Evolutionary conservation across 1,284 basidiomycete genomes (phyloP).

Genomic region (Heliocybe sulcata): DNA sequence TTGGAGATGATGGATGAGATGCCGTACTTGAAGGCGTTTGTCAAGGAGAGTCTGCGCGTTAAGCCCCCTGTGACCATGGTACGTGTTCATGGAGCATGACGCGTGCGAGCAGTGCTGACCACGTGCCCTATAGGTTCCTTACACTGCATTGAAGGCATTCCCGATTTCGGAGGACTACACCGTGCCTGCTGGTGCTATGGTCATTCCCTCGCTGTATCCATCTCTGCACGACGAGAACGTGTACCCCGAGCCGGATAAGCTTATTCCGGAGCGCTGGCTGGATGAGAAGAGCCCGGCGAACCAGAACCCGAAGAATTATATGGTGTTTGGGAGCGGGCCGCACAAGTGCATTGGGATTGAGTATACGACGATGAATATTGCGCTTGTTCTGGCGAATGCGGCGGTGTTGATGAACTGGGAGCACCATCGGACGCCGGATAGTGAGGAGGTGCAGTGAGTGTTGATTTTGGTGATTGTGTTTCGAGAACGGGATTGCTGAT

Average conservation of each 20-base stretch:
- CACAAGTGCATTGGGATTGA: conserved; percentile 92
- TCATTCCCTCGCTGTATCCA: conserved; percentile 96
- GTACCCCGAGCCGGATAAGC: conserved; percentile 83
- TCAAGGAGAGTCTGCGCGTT: conserved; percentile 88
- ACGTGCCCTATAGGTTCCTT: conserved; percentile 69
- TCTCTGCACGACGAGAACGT: conserved; percentile 87
- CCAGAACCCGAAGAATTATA: conserved; percentile 88
- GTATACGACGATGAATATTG: conserved; percentile 92
- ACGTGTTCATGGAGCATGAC: conserved; percentile 11
- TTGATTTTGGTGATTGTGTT: too few species aligned
- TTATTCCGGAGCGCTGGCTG: conserved; percentile 92
- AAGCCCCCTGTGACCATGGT: conserved; percentile 95
- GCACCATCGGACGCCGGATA: conserved; percentile 76
- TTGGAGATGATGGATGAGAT: conserved; percentile 90
- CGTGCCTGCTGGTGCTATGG: conserved; percentile 87
- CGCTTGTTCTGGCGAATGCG: conserved; percentile 82
- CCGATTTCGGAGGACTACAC: conserved; percentile 88
- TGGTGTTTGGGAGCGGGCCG: conserved; percentile 93
- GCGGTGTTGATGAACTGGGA: conserved; percentile 82
- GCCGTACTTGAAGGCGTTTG: conserved; percentile 87
- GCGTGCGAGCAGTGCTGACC: not conserved
- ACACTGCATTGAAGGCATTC: conserved; percentile 85
- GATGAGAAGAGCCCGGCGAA: conserved; percentile 78
- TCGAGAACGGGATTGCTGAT: not conserved
- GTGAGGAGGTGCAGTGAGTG: conserved; percentile 79